phyloP scores from a whole-genome alignment of 2,329 filamentous ascomycete species.

The Pseudogymnoascus sp. region DNA sequence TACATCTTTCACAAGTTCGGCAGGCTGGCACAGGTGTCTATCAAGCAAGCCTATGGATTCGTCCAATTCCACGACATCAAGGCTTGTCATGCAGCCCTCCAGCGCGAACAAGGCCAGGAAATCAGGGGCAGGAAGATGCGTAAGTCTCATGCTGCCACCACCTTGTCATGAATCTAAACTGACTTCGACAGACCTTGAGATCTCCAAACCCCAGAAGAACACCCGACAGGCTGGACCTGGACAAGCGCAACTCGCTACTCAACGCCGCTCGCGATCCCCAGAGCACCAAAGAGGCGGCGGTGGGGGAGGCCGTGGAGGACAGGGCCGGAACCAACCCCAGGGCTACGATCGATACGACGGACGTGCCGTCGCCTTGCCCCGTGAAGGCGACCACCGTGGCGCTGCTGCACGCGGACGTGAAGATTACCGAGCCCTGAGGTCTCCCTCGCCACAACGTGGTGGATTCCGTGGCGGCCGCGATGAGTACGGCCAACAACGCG shows the following conservation, averaged over 20 bases:
- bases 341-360: conserved; percentile 35
- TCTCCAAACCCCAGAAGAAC: conserved; percentile 80
- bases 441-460: conserved; percentile 47
- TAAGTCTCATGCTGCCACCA: conserved; percentile 40
- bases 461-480: conserved; percentile 53
- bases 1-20: conserved; percentile 82
- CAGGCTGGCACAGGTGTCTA: conserved; percentile 83
- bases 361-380: conserved; percentile 13
- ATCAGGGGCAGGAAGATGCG: conserved; percentile 89
- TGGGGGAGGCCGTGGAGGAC: conserved; percentile 35
- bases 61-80: conserved; percentile 78
- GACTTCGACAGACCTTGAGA: conserved; percentile 62
- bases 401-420: conserved; percentile 47
- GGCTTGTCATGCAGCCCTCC: conserved; percentile 67
- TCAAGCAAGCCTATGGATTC: conserved; percentile 95
- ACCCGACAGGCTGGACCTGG: conserved; percentile 43
- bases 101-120: conserved; percentile 68
- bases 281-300: conserved; percentile 39
- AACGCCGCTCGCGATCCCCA: conserved; percentile 54
- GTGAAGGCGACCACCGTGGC: conserved; percentile 29
- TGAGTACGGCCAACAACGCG: conserved; percentile 41
- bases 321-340: conserved; percentile 14
- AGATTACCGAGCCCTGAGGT: conserved; percentile 56
- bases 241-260: conserved; percentile 19
- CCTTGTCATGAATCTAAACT: conserved; percentile 19